These are phyloP conservation scores for Cercospora zeina DNA, from an alignment of 2,329 filamentous ascomycete genomes.

Conservation along the genomic window DNA sequence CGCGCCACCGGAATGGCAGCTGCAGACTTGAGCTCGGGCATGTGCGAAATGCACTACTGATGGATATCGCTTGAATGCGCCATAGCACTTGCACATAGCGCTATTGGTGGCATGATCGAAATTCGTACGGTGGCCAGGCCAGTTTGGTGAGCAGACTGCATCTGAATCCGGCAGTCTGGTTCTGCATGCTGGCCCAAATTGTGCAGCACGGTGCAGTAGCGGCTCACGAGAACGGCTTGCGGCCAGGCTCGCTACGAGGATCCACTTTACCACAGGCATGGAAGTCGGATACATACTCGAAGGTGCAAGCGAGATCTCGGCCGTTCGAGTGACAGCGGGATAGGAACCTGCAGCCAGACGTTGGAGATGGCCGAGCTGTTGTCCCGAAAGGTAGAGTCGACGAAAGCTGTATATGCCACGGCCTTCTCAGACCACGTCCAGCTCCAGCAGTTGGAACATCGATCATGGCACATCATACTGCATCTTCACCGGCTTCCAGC, in stretches of 20 bases:
- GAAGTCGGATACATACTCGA: background rate
- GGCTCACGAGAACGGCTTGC: background rate
- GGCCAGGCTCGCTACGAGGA: background rate
- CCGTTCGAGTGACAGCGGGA: background rate
- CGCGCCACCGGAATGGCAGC: no score
- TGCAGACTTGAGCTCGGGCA: no score
- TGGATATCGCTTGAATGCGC: no score
- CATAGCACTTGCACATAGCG: no score
- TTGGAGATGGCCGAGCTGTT: background rate
- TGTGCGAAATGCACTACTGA: no score
- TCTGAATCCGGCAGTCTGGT: background rate
- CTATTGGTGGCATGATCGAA: no score
- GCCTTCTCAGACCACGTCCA: background rate
- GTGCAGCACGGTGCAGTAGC: background rate
- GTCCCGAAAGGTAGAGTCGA: background rate
- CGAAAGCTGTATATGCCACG: background rate
- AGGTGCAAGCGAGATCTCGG: background rate
- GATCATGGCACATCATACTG: constrained; percentile 2
- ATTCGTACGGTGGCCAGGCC: no score
- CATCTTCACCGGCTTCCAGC: background rate
- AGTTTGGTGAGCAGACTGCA: no score
- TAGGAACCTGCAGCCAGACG: background rate
- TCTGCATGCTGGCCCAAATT: background rate
- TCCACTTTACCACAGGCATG: background rate
- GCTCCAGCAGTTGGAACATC: background rate